phyloP scores from a whole-genome alignment of 345 rosid species.

The Nephelium lappaceum region DNA sequence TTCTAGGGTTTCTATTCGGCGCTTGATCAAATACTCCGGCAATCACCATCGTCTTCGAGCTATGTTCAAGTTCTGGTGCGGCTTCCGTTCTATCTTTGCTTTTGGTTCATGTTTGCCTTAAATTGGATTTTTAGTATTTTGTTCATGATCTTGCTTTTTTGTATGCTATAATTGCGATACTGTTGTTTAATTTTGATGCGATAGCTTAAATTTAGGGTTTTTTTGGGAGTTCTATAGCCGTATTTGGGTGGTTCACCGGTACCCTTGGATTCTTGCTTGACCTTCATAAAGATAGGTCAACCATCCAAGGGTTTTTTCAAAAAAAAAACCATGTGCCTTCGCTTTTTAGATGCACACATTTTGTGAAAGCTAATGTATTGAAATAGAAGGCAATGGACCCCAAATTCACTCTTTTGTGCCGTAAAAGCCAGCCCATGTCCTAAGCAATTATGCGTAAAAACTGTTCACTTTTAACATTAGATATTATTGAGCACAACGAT shows the following conservation, averaged over 20 bases:
- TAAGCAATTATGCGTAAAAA: background rate
- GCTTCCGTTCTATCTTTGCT: background rate
- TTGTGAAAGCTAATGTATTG: background rate
- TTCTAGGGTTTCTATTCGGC: background rate
- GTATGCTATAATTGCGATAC: background rate
- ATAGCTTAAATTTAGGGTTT: background rate
- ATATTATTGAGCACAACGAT: background rate
- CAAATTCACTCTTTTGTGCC: background rate
- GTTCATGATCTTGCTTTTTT: background rate
- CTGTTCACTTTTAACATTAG: no score
- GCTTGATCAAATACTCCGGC: conserved; percentile 5
- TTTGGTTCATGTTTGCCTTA: background rate
- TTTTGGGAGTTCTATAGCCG: background rate
- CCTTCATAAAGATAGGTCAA: background rate
- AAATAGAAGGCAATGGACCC: background rate
- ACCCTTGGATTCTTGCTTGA: background rate
- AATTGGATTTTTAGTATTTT: background rate
- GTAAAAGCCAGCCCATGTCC: background rate
- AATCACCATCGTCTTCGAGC: conserved; percentile 21
- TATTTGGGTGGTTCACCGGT: background rate
- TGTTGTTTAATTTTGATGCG: background rate
- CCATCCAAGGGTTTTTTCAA: background rate
- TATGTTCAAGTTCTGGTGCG: conserved; percentile 86
- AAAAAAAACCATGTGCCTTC: background rate
- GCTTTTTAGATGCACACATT: background rate